Conservation (phyloP, 352 stramenopile genomes). For the Blastocystis sp. region DNA sequence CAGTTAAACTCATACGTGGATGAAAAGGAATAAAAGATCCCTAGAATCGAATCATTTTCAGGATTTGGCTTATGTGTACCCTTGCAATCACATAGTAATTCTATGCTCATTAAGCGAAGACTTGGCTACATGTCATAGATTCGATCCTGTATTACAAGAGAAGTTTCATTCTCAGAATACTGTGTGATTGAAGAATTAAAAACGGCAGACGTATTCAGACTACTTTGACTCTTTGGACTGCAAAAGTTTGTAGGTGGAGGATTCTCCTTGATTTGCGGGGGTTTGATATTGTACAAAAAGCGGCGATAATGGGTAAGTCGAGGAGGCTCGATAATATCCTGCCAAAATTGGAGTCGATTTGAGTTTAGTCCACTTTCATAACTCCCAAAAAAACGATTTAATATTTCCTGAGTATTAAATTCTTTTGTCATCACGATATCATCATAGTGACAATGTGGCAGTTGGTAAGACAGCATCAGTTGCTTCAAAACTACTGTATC, state of each 20-base stretch:
- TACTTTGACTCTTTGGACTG: neutral
- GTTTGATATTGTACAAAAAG: neutral
- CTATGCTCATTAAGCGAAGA: slow-evolving; percentile 5
- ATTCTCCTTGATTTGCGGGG: neutral
- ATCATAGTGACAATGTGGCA: neutral
- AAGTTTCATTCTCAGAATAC: neutral
- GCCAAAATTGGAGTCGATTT: neutral
- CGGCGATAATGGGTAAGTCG: neutral
- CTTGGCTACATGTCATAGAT: neutral
- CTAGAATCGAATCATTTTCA: slow-evolving; percentile 1
- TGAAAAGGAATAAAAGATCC: slow-evolving; percentile 1
- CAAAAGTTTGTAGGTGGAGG: neutral
- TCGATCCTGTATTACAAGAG: neutral
- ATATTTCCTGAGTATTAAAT: neutral
- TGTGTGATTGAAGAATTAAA: neutral
- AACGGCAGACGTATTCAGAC: neutral
- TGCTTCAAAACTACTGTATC: neutral
- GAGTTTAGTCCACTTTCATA: neutral
- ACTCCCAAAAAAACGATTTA: neutral
- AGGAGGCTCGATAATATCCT: neutral
- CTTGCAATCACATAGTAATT: neutral
- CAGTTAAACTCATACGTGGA: neutral
- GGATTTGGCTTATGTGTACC: slow-evolving; percentile 4
- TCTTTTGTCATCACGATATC: neutral
- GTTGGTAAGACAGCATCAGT: neutral